phyloP scores from a whole-genome alignment of 371 early-diverging fungal genomes.

The Lichtheimia ramosa region DNA sequence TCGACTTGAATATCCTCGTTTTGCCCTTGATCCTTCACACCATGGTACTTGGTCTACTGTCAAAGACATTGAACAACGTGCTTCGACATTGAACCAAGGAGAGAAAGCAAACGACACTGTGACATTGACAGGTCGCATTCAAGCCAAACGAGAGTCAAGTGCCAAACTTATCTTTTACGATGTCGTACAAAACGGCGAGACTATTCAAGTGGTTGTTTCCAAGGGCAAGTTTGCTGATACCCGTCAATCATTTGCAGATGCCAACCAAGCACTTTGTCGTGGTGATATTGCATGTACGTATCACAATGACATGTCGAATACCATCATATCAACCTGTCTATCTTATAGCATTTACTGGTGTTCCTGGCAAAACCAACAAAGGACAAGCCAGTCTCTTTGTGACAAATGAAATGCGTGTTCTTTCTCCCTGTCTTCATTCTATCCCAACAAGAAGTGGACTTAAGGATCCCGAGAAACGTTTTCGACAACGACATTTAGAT shows the following conservation, averaged over 20 bases:
- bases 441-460: slow-evolving; percentile 74
- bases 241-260: slow-evolving; percentile 42
- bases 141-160: slow-evolving; percentile 70
- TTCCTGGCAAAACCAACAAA: slow-evolving; percentile 77
- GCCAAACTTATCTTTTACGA: slow-evolving; percentile 75
- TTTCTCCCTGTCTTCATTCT: slow-evolving; percentile 88
- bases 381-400: slow-evolving; percentile 86
- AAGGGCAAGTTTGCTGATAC: slow-evolving; percentile 44
- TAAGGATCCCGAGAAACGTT: slow-evolving; percentile 78
- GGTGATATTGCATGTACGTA: slow-evolving; percentile 73
- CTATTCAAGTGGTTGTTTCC: slow-evolving; percentile 71
- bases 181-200: slow-evolving; percentile 61
- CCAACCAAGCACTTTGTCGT: slow-evolving; percentile 45
- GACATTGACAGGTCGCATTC: slow-evolving; percentile 59
- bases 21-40: slow-evolving; percentile 18
- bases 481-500: slow-evolving; percentile 88
- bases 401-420: slow-evolving; percentile 53
- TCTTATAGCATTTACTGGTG: slow-evolving; percentile 66
- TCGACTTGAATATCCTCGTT: slow-evolving; percentile 30
- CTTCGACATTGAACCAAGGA: slow-evolving; percentile 22
- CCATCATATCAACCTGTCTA: background rate
- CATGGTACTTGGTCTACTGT: slow-evolving; percentile 34
- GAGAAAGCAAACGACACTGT: slow-evolving; percentile 29
- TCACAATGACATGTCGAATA: background rate
- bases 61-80: slow-evolving; percentile 22